Evolutionary conservation across 2,329 filamentous ascomycete species (phyloP), one percentile per base, ranked within the genome.

Genomic region (Fusarium sp.): DNA sequence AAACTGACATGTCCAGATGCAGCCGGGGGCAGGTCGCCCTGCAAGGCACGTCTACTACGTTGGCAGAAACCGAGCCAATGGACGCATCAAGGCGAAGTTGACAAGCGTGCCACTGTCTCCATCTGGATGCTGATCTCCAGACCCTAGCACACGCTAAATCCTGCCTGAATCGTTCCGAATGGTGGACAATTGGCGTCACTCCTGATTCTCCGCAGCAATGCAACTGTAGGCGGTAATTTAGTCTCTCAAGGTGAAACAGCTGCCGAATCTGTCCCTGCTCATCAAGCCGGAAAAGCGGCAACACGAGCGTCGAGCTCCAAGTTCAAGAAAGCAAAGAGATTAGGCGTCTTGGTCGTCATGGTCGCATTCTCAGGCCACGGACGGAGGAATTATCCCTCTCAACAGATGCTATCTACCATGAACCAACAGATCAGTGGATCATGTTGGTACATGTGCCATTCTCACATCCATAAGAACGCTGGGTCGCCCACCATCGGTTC

Each of bases 141-240:
- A 19, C 13, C 37, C 37, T 23, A 25, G 37, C 21, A 9, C 37
- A 9, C 7, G 11, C 4, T 33, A n/a, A n/a, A 33, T 13, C 13
- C 13, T 33, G 4, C 6, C 35, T 25, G 11, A 29, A 15, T 4
- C 9, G 4, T 23, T 35, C 31, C 44, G 44, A 42, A 45, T 60
- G 57, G 57, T 36, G 57, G 57, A 53, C 43, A 61, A 61, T 55
- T 19, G 3, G 29, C 32, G 46, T 36, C 37, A 23, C 51, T 15
- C 13, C n/a, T 31, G 36, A 29, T 29, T 29, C 27, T 38, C 31
- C 32, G 19, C 39, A 15, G 17, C 21, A 48, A 41, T 61, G 50
- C 32, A 49, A 61, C 57, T 6, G 17, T 46, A n/a, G 8, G 4
- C 57, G 57, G 57, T 23, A 42, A 60, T 60, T 60, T 25, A 15